These are phyloP conservation scores for Spatholobus suberectus DNA, from an alignment of 306 rosid genomes.

Conservation along the genomic window DNA sequence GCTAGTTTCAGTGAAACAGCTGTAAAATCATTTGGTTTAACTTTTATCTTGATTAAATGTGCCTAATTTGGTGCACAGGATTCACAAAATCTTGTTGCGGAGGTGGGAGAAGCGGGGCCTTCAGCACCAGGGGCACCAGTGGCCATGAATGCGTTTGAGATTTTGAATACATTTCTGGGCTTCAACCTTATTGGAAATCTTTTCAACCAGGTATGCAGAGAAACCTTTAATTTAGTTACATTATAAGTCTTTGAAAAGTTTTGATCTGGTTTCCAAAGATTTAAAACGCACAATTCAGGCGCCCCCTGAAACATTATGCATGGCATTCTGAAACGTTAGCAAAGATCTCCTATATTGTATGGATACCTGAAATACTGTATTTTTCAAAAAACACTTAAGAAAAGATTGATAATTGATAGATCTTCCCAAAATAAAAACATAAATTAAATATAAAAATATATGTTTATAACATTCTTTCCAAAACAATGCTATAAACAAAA, in stretches of 20 bases:
- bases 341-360: no score
- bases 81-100: conserved; percentile 41
- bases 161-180: conserved; percentile 73
- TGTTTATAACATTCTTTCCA: no score
- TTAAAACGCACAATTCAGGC: no score
- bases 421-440: no score
- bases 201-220: conserved; percentile 41
- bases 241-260: background rate
- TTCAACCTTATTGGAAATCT: conserved; percentile 63
- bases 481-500: no score
- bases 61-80: conserved; percentile 33
- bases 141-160: conserved; percentile 84
- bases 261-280: no score
- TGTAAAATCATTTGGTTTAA: conserved; percentile 47
- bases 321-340: no score
- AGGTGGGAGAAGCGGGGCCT: background rate
- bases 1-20: conserved; percentile 41
- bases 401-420: no score
- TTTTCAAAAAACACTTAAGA: no score
- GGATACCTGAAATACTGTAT: no score
- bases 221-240: background rate
- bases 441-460: no score
- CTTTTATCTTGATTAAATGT: background rate
- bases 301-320: no score
- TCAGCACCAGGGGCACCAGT: background rate